Evolutionary conservation across 2,329 filamentous ascomycete species (phyloP).

Genomic region (Huntiella savannae): DNA sequence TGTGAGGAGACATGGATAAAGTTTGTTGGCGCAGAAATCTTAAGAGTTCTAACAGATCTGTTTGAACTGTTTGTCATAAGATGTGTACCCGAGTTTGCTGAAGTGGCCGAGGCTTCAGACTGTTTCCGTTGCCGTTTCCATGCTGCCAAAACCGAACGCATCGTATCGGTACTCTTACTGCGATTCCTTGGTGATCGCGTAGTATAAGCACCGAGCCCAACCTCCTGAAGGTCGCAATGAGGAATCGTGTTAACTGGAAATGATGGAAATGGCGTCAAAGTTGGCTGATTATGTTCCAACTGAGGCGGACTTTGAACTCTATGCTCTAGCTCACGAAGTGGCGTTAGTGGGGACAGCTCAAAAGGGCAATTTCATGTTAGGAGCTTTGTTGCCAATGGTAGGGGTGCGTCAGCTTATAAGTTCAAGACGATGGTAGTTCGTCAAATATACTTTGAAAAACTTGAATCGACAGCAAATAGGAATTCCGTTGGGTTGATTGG

Average conservation of each 20-base stretch:
- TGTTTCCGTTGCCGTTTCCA: slow-evolving; percentile 16
- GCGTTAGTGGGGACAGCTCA: no score
- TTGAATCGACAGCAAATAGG: no score
- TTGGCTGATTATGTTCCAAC: slow-evolving; percentile 6
- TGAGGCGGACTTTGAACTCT: no score
- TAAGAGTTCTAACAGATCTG: slow-evolving; percentile 18
- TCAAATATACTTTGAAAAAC: no score
- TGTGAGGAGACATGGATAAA: slow-evolving; percentile 29
- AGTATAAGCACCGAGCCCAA: slow-evolving; percentile 17
- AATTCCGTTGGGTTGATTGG: no score
- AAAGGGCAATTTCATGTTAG: no score
- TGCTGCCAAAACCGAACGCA: slow-evolving; percentile 17
- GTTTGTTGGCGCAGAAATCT: slow-evolving; percentile 39
- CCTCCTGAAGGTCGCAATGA: slow-evolving; percentile 17
- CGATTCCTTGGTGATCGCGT: slow-evolving; percentile 15
- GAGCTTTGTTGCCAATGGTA: no score
- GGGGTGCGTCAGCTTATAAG: no score
- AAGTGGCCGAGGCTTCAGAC: slow-evolving; percentile 11
- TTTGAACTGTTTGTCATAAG: no score
- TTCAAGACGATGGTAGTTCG: no score
- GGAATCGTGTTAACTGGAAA: slow-evolving; percentile 13
- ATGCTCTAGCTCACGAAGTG: no score
- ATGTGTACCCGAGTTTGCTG: slow-evolving; percentile 19
- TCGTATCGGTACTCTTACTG: slow-evolving; percentile 13
- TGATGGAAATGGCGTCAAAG: background rate